Evolutionary conservation across 805 yeast species (phyloP).

Genomic region (Starmerella floricola): DNA sequence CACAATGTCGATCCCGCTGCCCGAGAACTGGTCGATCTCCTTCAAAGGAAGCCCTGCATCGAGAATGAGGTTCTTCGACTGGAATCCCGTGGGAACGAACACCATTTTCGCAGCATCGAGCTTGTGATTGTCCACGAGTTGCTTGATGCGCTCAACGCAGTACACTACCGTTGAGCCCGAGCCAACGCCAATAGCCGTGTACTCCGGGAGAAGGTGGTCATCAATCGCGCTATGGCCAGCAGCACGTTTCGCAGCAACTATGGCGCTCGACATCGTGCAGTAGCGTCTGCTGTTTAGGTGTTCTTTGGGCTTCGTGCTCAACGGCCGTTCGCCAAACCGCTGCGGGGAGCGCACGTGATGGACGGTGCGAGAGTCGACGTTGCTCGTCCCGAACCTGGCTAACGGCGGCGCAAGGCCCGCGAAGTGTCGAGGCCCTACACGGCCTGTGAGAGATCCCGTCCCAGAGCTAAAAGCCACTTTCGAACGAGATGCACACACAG

Average conservation of each 20-base stretch:
- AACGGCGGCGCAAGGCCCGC: no score
- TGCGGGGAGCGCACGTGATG: no score
- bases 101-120: slow-evolving; percentile 42
- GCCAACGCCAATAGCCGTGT: slow-evolving; percentile 81
- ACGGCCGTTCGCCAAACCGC: no score
- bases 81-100: slow-evolving; percentile 96
- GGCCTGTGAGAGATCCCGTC: no score
- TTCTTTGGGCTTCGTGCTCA: no score
- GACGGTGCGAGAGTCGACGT: no score
- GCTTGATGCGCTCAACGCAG: slow-evolving; percentile 88
- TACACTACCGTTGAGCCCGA: slow-evolving; percentile 97
- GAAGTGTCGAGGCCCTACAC: no score
- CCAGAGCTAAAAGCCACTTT: no score
- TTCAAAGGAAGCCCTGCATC: slow-evolving; percentile 71
- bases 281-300: no score
- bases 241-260: slow-evolving; percentile 40
- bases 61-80: slow-evolving; percentile 72
- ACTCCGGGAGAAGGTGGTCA: slow-evolving; percentile 56
- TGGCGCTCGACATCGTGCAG: background rate
- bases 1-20: slow-evolving; percentile 72
- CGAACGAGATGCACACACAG: no score
- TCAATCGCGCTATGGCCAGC: slow-evolving; percentile 93
- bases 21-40: slow-evolving; percentile 57
- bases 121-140: slow-evolving; percentile 31
- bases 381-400: no score